Evolutionary conservation across 2,329 filamentous ascomycete species (phyloP).

Genomic region (Didymella lethalis): DNA sequence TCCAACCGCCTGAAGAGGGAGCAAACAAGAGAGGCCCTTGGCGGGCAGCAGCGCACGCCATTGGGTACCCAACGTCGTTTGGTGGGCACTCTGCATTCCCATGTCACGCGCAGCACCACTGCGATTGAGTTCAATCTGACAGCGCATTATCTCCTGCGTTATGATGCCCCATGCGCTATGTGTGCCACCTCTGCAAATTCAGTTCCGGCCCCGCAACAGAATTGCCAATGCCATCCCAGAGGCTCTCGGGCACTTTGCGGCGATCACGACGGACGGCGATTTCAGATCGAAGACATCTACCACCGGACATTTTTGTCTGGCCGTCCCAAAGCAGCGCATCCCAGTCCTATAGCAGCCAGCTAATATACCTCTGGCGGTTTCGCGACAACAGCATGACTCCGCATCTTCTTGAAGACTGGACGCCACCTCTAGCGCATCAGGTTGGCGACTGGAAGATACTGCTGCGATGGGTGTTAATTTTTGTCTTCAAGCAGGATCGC

Average conservation of each 20-base stretch:
- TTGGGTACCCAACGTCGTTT: constrained; percentile 2
- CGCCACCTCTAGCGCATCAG: constrained; percentile 36
- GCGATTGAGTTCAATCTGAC: constrained; percentile 25
- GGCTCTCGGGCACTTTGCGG: constrained; percentile 46
- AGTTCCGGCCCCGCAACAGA: constrained; percentile 40
- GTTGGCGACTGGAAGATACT: constrained; percentile 30
- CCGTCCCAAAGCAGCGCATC: constrained; percentile 32
- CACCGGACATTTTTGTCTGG: constrained; percentile 48
- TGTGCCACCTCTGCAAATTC: constrained; percentile 35
- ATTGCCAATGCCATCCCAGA: constrained; percentile 16
- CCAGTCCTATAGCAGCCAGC: constrained; percentile 33
- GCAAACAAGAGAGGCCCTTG: constrained; percentile 4
- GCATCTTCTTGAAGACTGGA: constrained; percentile 32
- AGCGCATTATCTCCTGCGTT: constrained; percentile 12
- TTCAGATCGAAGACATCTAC: constrained; percentile 29
- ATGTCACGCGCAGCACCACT: constrained; percentile 10
- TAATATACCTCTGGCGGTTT: constrained; percentile 37
- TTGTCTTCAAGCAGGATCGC: constrained; percentile 30
- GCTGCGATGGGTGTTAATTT: constrained; percentile 27
- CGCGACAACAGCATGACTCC: constrained; percentile 33
- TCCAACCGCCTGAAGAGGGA: not conserved
- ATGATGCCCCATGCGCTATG: constrained; percentile 32
- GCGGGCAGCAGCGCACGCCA: constrained; percentile 7
- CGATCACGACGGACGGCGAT: constrained; percentile 41
- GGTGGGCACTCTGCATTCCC: constrained; percentile 1